A percentile compares a stretch with the other conserved stretches of the same genome.
Evolutionary conservation across 306 rosid genomes (phyloP).

Genomic region (Fragaria iinumae): DNA sequence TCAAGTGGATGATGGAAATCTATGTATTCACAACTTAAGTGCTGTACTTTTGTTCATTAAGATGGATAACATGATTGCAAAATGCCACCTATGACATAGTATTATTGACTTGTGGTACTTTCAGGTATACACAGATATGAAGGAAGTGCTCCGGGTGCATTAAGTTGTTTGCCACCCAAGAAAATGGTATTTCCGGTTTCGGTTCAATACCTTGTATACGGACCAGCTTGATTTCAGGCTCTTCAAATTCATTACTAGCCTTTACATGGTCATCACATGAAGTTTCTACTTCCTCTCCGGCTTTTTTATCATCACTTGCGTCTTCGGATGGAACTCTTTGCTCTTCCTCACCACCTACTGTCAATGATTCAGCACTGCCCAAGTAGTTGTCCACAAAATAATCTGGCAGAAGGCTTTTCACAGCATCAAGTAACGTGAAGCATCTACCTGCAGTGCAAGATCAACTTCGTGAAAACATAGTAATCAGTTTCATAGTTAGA

Average conservation of each 20-base stretch:
- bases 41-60: slow-evolving; percentile 7
- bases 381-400: slow-evolving; percentile 38
- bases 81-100: slow-evolving; percentile 3
- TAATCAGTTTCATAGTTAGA: background rate
- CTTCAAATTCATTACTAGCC: slow-evolving; percentile 24
- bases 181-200: slow-evolving; percentile 74
- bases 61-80: background rate
- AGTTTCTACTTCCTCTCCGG: slow-evolving; percentile 40
- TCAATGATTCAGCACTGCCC: slow-evolving; percentile 25
- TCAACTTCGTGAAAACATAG: slow-evolving; percentile 3
- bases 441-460: slow-evolving; percentile 53
- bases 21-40: background rate
- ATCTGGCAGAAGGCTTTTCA: slow-evolving; percentile 71
- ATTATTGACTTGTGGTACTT: slow-evolving; percentile 43
- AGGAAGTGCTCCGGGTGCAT: slow-evolving; percentile 86
- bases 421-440: slow-evolving; percentile 70
- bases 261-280: slow-evolving; percentile 28
- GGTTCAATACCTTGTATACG: slow-evolving; percentile 99
- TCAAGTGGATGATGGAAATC: background rate
- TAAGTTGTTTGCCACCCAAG: slow-evolving; percentile 83
- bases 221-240: slow-evolving; percentile 60
- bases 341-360: slow-evolving; percentile 24
- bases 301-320: slow-evolving; percentile 26
- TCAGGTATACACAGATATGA: slow-evolving; percentile 72
- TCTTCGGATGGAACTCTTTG: slow-evolving; percentile 34